These are phyloP conservation scores for Neonectria sp. DNA, from an alignment of 2,329 filamentous ascomycete genomes.

Conservation along the genomic window DNA sequence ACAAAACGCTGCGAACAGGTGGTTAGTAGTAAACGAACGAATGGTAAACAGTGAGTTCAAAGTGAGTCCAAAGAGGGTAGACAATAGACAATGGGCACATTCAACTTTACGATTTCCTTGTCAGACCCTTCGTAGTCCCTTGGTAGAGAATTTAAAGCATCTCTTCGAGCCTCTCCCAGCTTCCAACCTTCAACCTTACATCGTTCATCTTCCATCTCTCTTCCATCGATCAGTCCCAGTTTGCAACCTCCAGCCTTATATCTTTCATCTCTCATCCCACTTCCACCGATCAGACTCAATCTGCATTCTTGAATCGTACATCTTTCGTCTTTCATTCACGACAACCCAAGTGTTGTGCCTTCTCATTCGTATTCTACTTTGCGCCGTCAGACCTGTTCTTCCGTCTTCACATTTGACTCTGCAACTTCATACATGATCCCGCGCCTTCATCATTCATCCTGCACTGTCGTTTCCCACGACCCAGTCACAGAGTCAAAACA, in stretches of 20 bases:
- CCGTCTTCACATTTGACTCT: too few relatives aligned
- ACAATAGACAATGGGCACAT: neutral
- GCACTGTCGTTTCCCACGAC: neutral
- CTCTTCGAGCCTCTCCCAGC: neutral
- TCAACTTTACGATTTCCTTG: neutral
- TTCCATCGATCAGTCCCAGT: too few relatives aligned
- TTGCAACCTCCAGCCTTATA: too few relatives aligned
- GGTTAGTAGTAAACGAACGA: neutral
- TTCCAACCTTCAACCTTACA: neutral
- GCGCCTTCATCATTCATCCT: neutral
- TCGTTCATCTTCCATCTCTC: too few relatives aligned
- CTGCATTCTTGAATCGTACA: neutral
- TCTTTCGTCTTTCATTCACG: too few relatives aligned
- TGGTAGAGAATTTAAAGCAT: neutral
- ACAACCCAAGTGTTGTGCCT: too few relatives aligned
- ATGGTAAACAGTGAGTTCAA: neutral
- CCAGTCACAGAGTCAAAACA: neutral
- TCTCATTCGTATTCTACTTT: too few relatives aligned
- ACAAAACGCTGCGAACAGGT: neutral
- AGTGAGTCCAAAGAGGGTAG: neutral
- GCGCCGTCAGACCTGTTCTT: too few relatives aligned
- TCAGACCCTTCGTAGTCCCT: neutral
- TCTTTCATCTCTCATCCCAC: too few relatives aligned
- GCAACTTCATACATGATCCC: too few relatives aligned
- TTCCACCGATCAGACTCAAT: too few relatives aligned